Evolutionary conservation across 148 eudicot genomes (phyloP).

Genomic region (Agrostemma githago): DNA sequence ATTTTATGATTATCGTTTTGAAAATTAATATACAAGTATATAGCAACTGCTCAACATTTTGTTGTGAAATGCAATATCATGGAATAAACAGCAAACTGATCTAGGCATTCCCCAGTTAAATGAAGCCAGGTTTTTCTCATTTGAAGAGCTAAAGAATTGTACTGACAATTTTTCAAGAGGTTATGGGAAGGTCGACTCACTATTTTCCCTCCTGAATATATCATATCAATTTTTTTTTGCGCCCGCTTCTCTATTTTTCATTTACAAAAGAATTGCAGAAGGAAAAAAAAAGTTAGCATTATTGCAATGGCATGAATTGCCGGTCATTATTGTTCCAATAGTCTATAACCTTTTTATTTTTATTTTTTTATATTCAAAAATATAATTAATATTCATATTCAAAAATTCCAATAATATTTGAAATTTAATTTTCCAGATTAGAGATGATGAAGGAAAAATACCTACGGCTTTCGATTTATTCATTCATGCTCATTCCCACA

Average conservation of each 20-base stretch:
- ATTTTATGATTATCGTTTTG: not conserved
- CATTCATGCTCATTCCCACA: too few relatives aligned
- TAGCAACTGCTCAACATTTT: not conserved
- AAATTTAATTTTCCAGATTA: too few relatives aligned
- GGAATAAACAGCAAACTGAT: constrained; percentile 49
- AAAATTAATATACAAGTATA: not conserved
- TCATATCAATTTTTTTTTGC: not conserved
- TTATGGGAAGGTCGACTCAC: constrained; percentile 61
- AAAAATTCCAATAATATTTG: too few relatives aligned
- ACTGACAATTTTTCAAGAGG: constrained; percentile 75
- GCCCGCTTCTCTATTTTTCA: not conserved
- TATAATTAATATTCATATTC: too few relatives aligned
- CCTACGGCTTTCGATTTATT: too few relatives aligned
- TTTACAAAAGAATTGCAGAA: not conserved
- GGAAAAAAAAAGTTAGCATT: not conserved
- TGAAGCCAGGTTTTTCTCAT: constrained; percentile 68
- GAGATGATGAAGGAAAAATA: too few relatives aligned
- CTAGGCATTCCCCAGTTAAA: constrained; percentile 65
- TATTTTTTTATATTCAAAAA: too few relatives aligned
- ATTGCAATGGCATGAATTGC: not conserved
- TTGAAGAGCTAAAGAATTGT: constrained; percentile 64
- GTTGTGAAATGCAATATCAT: constrained; percentile 46
- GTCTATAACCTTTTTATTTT: too few relatives aligned
- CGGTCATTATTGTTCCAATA: not conserved
- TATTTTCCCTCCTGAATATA: not conserved